Evolutionary conservation across 2,329 filamentous ascomycete species (phyloP).

Genomic region (Neonectria punicea): DNA sequence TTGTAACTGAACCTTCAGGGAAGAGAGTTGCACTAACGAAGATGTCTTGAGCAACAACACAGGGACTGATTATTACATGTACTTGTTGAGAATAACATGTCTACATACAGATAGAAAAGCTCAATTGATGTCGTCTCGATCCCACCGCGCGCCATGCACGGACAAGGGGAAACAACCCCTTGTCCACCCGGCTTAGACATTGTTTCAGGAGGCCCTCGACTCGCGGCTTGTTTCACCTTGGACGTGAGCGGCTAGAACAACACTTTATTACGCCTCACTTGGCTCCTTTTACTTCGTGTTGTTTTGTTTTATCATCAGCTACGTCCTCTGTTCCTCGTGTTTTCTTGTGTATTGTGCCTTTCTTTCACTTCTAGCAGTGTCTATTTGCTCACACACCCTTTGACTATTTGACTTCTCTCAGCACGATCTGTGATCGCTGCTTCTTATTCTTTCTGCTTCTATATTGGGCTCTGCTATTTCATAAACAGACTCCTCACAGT

Average conservation of each 20-base stretch:
- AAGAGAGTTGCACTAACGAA: background rate
- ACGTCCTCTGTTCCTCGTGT: background rate
- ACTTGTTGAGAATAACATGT: background rate
- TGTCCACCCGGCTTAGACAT: background rate
- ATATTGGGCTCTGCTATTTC: background rate
- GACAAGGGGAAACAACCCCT: background rate
- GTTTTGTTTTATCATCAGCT: background rate
- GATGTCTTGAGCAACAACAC: background rate
- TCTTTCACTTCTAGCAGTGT: constrained; percentile 10
- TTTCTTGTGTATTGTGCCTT: background rate
- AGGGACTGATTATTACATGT: too few species aligned
- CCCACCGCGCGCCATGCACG: background rate
- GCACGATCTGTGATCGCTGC: constrained; percentile 21
- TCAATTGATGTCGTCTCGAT: background rate
- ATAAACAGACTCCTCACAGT: too few species aligned
- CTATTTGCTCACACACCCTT: background rate
- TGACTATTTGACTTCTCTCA: background rate
- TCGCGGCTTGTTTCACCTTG: constrained; percentile 8
- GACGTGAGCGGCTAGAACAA: background rate
- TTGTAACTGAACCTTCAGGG: too few species aligned
- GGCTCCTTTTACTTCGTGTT: too few species aligned
- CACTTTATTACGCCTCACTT: background rate
- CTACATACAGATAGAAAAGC: background rate
- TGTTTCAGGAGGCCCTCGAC: background rate
- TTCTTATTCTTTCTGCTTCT: background rate